These are phyloP conservation scores for Neonectria ditissima DNA, from an alignment of 2,329 filamentous ascomycete genomes.

Conservation along the genomic window DNA sequence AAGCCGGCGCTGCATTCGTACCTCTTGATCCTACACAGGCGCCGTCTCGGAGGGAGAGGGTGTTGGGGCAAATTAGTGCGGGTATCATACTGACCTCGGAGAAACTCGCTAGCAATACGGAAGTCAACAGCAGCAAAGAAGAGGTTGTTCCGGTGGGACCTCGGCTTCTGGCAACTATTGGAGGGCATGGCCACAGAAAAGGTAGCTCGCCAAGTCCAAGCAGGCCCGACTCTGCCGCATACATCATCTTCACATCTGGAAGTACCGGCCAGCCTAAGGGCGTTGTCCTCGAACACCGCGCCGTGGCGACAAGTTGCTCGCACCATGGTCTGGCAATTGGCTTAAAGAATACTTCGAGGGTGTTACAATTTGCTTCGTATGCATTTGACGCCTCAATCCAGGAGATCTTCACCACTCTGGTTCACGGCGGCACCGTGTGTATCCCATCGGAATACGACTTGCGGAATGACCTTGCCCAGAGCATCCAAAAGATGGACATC, in stretches of 20 bases:
- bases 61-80: neutral
- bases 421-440: slow-evolving; percentile 25
- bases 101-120: neutral
- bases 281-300: slow-evolving; percentile 22
- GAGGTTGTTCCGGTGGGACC: neutral
- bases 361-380: slow-evolving; percentile 26
- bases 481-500: slow-evolving; percentile 14
- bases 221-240: slow-evolving; percentile 7
- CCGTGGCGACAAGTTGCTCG: slow-evolving; percentile 23
- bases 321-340: slow-evolving; percentile 15
- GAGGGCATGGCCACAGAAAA: neutral
- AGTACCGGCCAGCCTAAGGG: slow-evolving; percentile 22
- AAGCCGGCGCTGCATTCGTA: slow-evolving; percentile 22
- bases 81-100: slow-evolving; percentile 12
- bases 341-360: slow-evolving; percentile 13
- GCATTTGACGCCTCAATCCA: slow-evolving; percentile 24
- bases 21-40: slow-evolving; percentile 18
- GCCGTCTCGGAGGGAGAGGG: neutral
- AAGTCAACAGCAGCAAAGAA: neutral
- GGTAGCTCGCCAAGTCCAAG: neutral
- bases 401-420: slow-evolving; percentile 25
- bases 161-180: slow-evolving; percentile 8
- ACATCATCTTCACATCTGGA: slow-evolving; percentile 28
- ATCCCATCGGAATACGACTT: slow-evolving; percentile 17
- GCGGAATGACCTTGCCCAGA: slow-evolving; percentile 1